Evolutionary conservation across 257 asterid genomes (phyloP).

Genomic region (Solanum raphanifolium): DNA sequence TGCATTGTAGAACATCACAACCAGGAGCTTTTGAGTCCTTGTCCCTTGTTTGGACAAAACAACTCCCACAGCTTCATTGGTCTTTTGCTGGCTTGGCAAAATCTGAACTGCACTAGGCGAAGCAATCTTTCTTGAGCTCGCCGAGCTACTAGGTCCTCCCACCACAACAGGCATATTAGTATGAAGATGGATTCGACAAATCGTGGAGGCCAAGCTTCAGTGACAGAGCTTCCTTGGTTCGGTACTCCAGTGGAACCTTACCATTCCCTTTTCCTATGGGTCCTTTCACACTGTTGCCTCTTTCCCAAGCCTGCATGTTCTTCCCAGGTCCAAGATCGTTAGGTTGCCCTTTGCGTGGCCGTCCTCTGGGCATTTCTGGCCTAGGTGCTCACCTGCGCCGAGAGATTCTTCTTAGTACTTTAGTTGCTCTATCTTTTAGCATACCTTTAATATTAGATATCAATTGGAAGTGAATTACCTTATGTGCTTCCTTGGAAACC

Average conservation of each 20-base stretch:
- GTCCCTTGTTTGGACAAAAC: background rate
- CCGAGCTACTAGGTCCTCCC: background rate
- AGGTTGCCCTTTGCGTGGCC: background rate
- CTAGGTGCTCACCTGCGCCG: background rate
- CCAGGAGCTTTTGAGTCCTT: background rate
- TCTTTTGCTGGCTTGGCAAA: background rate
- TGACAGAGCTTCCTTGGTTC: background rate
- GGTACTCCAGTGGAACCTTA: background rate
- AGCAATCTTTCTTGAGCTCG: background rate
- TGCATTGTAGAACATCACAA: background rate
- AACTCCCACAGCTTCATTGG: background rate
- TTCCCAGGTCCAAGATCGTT: background rate
- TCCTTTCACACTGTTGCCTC: background rate
- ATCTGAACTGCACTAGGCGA: background rate
- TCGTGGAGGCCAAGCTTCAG: background rate
- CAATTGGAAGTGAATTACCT: background rate
- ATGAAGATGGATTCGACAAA: too few species aligned
- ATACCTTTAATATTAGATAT: background rate
- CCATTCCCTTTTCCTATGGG: background rate
- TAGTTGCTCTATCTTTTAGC: background rate
- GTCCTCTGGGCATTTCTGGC: background rate
- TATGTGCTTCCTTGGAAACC: background rate
- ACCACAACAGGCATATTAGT: background rate
- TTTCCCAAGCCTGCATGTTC: background rate
- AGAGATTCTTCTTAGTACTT: background rate